These are phyloP conservation scores for Pythium coloratum DNA, from an alignment of 352 stramenopile species.

Conservation along the genomic window DNA sequence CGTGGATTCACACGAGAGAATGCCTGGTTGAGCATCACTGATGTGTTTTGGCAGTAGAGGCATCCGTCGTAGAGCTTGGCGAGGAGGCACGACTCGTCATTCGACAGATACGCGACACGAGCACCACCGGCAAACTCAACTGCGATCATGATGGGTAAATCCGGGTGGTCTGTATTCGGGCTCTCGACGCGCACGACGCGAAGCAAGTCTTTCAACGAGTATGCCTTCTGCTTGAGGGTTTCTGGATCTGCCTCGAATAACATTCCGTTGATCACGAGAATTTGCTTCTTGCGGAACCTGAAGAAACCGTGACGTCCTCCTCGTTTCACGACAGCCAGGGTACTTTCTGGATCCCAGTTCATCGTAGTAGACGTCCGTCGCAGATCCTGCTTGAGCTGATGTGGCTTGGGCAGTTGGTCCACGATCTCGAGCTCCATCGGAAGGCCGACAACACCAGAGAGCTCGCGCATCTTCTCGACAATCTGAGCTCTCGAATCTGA, in stretches of 20 bases:
- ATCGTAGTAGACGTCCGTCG: background rate
- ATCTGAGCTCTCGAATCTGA: conserved; percentile 62
- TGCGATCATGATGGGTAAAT: conserved; percentile 36
- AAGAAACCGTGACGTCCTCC: conserved; percentile 61
- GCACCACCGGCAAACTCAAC: conserved; percentile 70
- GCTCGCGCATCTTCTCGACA: conserved; percentile 56
- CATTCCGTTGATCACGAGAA: conserved; percentile 30
- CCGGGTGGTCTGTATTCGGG: conserved; percentile 9
- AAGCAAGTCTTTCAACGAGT: conserved; percentile 53
- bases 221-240: conserved; percentile 41
- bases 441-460: conserved; percentile 71
- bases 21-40: conserved; percentile 58
- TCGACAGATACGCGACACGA: conserved; percentile 58
- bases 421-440: conserved; percentile 35
- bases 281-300: conserved; percentile 60
- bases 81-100: conserved; percentile 59
- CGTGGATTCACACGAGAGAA: conserved; percentile 69
- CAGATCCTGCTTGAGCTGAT: background rate
- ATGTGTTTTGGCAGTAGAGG: conserved; percentile 56
- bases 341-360: conserved; percentile 41
- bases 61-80: conserved; percentile 72
- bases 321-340: conserved; percentile 56
- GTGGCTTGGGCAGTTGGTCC: conserved; percentile 61
- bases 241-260: conserved; percentile 22
- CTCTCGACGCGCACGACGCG: conserved; percentile 45